A percentile compares a stretch with the other conserved stretches of the same genome.
These are phyloP conservation scores for Penicillium flavigenum DNA, from an alignment of 495 filamentous ascomycete species.

Conservation along the genomic window DNA sequence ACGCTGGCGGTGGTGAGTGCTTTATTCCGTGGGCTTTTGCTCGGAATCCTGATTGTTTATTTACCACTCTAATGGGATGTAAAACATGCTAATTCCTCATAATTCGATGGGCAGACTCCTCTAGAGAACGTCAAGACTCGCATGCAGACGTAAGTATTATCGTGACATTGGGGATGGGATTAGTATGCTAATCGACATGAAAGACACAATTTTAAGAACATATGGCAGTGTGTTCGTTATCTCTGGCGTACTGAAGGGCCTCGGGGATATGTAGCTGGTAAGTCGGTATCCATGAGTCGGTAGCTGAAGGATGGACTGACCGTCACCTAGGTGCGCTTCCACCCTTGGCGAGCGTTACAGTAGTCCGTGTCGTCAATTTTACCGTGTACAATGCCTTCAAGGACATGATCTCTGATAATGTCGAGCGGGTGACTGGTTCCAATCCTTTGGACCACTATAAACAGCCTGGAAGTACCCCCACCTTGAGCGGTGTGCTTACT, in stretches of 20 bases:
- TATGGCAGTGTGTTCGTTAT: constrained; percentile 44
- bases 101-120: constrained; percentile 34
- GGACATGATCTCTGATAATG: constrained; percentile 59
- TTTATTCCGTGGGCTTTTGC: not conserved
- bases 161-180: not conserved
- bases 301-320: constrained; percentile 6
- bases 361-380: constrained; percentile 89
- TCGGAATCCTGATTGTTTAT: not conserved
- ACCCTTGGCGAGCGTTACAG: constrained; percentile 81
- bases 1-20: constrained; percentile 48
- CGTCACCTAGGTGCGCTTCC: constrained; percentile 64
- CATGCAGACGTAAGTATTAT: constrained; percentile 47
- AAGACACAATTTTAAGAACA: constrained; percentile 45
- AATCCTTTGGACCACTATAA: constrained; percentile 73
- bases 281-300: constrained; percentile 7
- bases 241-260: constrained; percentile 48
- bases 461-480: constrained; percentile 66
- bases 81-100: not conserved
- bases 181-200: not conserved
- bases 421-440: constrained; percentile 56
- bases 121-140: constrained; percentile 52
- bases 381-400: constrained; percentile 88
- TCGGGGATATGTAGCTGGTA: constrained; percentile 50
- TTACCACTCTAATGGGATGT: not conserved
- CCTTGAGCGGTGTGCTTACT: constrained; percentile 64